phyloP scores from a whole-genome alignment of 73 alveolate genomes.

The Paramecium octaurelia region DNA sequence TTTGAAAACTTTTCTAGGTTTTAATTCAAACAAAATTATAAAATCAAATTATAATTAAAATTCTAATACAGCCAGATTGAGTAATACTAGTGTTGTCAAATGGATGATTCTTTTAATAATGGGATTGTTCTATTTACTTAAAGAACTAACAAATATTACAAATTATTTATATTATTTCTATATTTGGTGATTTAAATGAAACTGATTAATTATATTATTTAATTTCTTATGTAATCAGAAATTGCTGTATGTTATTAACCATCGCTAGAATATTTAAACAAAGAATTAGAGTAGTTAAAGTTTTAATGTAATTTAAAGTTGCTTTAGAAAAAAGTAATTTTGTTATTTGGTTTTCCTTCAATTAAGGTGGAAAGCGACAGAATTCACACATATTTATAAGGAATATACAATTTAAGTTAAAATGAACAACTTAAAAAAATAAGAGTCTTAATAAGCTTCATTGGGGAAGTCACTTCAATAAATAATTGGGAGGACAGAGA shows the following conservation, averaged over 20 bases:
- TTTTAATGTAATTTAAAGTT: background rate
- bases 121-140: too few species aligned
- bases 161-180: background rate
- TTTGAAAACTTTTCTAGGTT: background rate
- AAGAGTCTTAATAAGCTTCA: background rate
- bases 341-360: background rate
- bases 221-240: background rate
- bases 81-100: too few species aligned
- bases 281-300: background rate
- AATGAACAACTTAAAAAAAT: background rate
- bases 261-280: background rate
- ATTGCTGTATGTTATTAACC: background rate
- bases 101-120: too few species aligned
- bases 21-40: too few species aligned
- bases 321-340: background rate
- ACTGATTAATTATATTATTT: background rate
- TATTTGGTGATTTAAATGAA: background rate
- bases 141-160: too few species aligned
- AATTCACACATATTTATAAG: background rate
- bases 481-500: background rate
- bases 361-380: background rate
- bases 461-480: background rate
- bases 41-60: too few species aligned
- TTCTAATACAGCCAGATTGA: too few species aligned
- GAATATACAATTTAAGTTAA: background rate